These are phyloP conservation scores for Chaetomium strumarium DNA, from an alignment of 2,329 filamentous ascomycete genomes.

Conservation along the genomic window DNA sequence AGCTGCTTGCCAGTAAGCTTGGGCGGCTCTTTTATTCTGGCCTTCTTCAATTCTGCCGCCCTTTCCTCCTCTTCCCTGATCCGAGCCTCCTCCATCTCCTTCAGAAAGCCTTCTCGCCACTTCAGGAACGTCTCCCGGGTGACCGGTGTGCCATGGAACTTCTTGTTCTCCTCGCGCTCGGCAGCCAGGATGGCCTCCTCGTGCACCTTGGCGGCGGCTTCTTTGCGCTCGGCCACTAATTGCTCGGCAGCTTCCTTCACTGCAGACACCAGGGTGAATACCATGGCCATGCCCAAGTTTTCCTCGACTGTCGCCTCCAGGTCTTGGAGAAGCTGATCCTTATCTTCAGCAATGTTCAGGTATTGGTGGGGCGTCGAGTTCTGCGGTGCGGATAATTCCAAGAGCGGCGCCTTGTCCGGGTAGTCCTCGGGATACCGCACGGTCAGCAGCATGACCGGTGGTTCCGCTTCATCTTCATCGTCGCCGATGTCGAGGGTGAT, in stretches of 20 bases:
- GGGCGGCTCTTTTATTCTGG: slow-evolving; percentile 66
- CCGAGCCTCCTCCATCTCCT: slow-evolving; percentile 74
- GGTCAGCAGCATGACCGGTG: slow-evolving; percentile 70
- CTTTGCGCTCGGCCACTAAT: slow-evolving; percentile 68
- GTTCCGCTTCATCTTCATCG: slow-evolving; percentile 57
- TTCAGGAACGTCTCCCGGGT: slow-evolving; percentile 78
- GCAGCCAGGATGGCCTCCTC: slow-evolving; percentile 52
- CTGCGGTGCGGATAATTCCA: slow-evolving; percentile 71
- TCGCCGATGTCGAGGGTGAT: slow-evolving; percentile 74
- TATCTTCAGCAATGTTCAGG: slow-evolving; percentile 78
- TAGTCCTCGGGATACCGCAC: slow-evolving; percentile 88
- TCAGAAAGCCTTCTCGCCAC: slow-evolving; percentile 73
- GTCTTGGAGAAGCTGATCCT: slow-evolving; percentile 62
- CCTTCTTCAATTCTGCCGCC: slow-evolving; percentile 75
- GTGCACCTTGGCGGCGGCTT: slow-evolving; percentile 51
- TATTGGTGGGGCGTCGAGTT: slow-evolving; percentile 63
- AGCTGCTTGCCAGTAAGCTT: slow-evolving; percentile 68
- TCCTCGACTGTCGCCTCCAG: slow-evolving; percentile 77
- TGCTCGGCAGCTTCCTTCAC: slow-evolving; percentile 89
- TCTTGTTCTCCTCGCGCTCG: slow-evolving; percentile 91
- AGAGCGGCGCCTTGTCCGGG: slow-evolving; percentile 76
- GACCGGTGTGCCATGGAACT: slow-evolving; percentile 88
- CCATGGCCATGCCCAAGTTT: slow-evolving; percentile 94
- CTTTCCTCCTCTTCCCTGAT: slow-evolving; percentile 67
- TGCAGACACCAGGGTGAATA: slow-evolving; percentile 82